phyloP scores from a whole-genome alignment of 1,284 basidiomycete genomes.

The Sphaerobolus stellatus region DNA sequence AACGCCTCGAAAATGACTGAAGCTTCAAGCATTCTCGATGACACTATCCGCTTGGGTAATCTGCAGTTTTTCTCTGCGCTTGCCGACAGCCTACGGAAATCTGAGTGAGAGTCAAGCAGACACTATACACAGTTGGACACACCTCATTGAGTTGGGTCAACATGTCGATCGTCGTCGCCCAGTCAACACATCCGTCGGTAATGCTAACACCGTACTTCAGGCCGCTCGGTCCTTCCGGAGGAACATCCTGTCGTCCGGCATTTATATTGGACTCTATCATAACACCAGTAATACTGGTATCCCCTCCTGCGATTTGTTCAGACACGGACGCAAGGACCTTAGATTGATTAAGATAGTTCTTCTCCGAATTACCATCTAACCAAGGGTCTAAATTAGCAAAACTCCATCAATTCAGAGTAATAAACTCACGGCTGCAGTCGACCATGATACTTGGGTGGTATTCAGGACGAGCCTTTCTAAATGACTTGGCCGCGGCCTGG shows the following conservation, averaged over 20 bases:
- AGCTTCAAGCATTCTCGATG: too few species aligned
- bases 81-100: conserved; percentile 1
- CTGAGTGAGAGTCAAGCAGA: background rate
- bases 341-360: conserved; percentile 90
- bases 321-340: conserved; percentile 78
- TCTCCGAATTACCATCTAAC: conserved; percentile 86
- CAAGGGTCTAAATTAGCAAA: background rate
- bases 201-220: conserved; percentile 88
- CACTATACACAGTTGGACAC: background rate
- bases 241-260: conserved; percentile 83
- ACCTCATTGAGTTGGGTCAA: conserved; percentile 71
- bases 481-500: conserved; percentile 63
- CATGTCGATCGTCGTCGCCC: conserved; percentile 80
- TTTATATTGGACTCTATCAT: conserved; percentile 97
- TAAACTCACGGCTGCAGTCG: conserved; percentile 69
- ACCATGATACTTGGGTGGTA: conserved; percentile 80
- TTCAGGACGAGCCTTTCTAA: conserved; percentile 67
- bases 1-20: too few species aligned
- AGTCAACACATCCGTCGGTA: conserved; percentile 93
- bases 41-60: too few species aligned
- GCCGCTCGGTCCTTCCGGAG: conserved; percentile 45
- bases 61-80: background rate
- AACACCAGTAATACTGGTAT: conserved; percentile 85
- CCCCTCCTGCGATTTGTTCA: conserved; percentile 75
- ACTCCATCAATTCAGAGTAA: conserved; percentile 13